Base-by-base conservation (phyloP, 805 yeast species). In the Maudiozyma turicensis region DNA sequence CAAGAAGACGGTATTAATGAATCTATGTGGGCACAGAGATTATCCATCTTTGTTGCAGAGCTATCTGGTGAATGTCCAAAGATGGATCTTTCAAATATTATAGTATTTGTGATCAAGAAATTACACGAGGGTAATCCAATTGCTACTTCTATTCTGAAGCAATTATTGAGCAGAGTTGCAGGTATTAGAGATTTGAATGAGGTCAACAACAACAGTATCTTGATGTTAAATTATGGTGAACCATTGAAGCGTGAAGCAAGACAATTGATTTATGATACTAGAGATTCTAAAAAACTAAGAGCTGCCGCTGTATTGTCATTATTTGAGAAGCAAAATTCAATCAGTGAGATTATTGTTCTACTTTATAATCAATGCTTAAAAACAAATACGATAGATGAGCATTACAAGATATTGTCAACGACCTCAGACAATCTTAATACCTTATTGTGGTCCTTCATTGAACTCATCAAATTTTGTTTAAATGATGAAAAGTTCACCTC, bases 1-100 rank as follows among this genome's bases (percentile, higher is more conserved):
- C 95, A 87, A 64, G 71, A 65, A 1, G 90, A 89, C 66, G 97
- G 97, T 8, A 68, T 91, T 49, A 80, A 81, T 56, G 90, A 86
- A 50, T 72, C 84, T 29, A 81, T 77, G 56, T 91, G 98, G 98
- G 74, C 89, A 34, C 93, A 84, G 57, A 84, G 95, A 26, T 70
- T 91, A 33, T 77, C 95, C 0, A 71, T 80, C 1, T 90, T 91
- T 60, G 78, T 86, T 47, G 95, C 95, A 0, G 80, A 83, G 48
- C 67, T 89, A 5, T 87, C 64, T 65, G 76, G 55, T 63, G 73
- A 43, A 72, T 81, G 69, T 70, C 78, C 37, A 50, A 65, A 53
- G 2, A 78, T 91, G 68, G 82, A 82, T 55, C 59, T 86, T 37
- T 63, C 70, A 3, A 87, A 91, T 4, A 66, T 91, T 10, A 60